phyloP scores from a whole-genome alignment of 768 basidiomycete species.

The Sarcomyxa edulis region DNA sequence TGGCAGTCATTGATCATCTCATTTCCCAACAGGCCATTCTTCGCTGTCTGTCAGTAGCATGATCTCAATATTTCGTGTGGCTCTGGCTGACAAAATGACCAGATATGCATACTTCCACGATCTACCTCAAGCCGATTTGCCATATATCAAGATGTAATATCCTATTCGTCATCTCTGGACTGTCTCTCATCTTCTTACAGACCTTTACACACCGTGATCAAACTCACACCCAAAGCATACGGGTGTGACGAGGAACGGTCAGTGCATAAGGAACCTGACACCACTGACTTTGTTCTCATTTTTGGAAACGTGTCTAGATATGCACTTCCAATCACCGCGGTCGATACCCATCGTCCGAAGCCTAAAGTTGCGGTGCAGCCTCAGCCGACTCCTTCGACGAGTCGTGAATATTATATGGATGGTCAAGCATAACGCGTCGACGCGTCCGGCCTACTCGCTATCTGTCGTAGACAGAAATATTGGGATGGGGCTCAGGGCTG shows the following conservation, averaged over 20 bases:
- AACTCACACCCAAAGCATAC: constrained; percentile 96
- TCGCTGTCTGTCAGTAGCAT: constrained; percentile 68
- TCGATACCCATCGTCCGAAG: constrained; percentile 85
- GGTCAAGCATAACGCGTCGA: too few species aligned
- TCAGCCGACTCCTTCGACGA: constrained; percentile 22
- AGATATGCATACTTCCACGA: constrained; percentile 99
- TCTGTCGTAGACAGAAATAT: too few species aligned
- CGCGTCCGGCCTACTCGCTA: too few species aligned
- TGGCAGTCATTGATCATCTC: too few species aligned
- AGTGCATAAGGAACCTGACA: too few species aligned
- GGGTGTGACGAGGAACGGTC: constrained; percentile 97
- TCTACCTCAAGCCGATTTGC: constrained; percentile 86
- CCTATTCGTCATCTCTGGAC: too few species aligned
- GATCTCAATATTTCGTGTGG: too few species aligned
- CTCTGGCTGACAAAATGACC: too few species aligned
- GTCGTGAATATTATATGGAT: constrained; percentile 35
- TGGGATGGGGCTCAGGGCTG: too few species aligned
- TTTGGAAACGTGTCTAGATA: constrained; percentile 44
- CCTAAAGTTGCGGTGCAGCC: constrained; percentile 36
- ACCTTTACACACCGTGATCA: constrained; percentile 95
- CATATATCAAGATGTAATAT: constrained; percentile 99
- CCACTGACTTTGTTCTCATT: too few species aligned
- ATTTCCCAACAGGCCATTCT: constrained; percentile 60
- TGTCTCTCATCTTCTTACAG: too few species aligned
- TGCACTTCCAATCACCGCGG: constrained; percentile 84